These are phyloP conservation scores for Phalaenopsis hybrid DNA, from an alignment of 116 monocot genomes.

Conservation along the genomic window DNA sequence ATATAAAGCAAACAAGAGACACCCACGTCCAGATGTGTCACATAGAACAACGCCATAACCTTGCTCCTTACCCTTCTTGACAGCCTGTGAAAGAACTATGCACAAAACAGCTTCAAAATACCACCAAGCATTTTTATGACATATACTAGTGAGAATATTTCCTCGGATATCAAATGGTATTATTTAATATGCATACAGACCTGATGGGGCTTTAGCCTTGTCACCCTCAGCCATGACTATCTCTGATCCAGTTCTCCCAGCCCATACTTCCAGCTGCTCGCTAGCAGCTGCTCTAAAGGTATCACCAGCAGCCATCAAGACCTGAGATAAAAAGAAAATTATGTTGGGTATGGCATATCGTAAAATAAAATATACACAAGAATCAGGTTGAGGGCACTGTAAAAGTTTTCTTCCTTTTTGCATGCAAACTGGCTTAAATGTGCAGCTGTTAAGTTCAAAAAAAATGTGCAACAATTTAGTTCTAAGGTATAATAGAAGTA, in stretches of 20 bases:
- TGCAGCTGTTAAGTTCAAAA: background rate
- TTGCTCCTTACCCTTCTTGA: conserved; percentile 74
- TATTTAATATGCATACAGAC: conserved; percentile 22
- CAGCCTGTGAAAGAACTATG: conserved; percentile 95
- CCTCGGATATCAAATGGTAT: background rate
- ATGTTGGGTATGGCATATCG: background rate
- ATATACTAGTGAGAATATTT: background rate
- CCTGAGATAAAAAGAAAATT: conserved; percentile 22
- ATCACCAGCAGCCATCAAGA: conserved; percentile 96
- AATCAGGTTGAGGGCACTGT: background rate
- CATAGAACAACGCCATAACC: conserved; percentile 90
- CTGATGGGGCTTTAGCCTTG: conserved; percentile 69
- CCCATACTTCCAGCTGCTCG: conserved; percentile 96
- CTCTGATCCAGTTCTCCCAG: conserved; percentile 88
- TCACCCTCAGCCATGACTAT: conserved; percentile 67
- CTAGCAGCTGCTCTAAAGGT: conserved; percentile 97
- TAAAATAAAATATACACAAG: background rate
- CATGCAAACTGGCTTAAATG: background rate
- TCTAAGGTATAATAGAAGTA: background rate
- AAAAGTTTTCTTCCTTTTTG: background rate
- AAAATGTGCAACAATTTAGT: background rate
- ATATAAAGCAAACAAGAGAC: conserved; percentile 9
- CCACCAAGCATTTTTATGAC: background rate
- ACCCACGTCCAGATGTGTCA: conserved; percentile 96
- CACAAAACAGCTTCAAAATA: conserved; percentile 26